A percentile compares a stretch with the other conserved stretches of the same genome.
Evolutionary conservation across 2,329 filamentous ascomycete genomes (phyloP).

Genomic region (Epichloe amarillans): DNA sequence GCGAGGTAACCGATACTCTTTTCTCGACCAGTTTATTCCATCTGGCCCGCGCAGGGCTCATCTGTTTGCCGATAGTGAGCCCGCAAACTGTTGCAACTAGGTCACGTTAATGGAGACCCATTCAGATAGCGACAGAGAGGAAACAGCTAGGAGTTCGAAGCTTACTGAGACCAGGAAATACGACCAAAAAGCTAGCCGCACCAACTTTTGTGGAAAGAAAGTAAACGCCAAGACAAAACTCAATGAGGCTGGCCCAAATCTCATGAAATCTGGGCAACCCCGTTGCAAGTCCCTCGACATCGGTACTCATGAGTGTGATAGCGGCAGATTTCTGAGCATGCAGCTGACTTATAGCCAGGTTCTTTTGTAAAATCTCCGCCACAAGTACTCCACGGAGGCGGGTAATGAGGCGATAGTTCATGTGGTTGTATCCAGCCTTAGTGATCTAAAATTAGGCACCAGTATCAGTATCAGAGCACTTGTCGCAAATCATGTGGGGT

Average conservation of each 20-base stretch:
- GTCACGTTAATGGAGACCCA: conserved; percentile 6
- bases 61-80: conserved; percentile 24
- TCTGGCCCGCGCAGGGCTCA: conserved; percentile 22
- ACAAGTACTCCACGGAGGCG: conserved; percentile 19
- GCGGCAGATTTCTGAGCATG: conserved; percentile 21
- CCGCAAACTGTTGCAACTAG: conserved; percentile 26
- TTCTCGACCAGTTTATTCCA: conserved; percentile 19
- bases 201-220: conserved; percentile 5
- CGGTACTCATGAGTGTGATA: conserved; percentile 31
- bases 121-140: not conserved
- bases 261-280: conserved; percentile 17
- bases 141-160: not conserved
- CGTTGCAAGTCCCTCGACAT: conserved; percentile 23
- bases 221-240: conserved; percentile 8
- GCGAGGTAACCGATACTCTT: conserved; percentile 17
- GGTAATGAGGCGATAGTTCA: conserved; percentile 18
- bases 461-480: not conserved
- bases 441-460: conserved; percentile 3
- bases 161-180: conserved; percentile 54
- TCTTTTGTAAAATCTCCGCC: conserved; percentile 37
- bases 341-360: conserved; percentile 17
- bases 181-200: conserved; percentile 12
- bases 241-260: conserved; percentile 20
- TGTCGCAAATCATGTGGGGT: conserved; percentile 5
- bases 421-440: conserved; percentile 16